Conservation (phyloP, 2,329 filamentous ascomycete species). For the Colletotrichum sp. region DNA sequence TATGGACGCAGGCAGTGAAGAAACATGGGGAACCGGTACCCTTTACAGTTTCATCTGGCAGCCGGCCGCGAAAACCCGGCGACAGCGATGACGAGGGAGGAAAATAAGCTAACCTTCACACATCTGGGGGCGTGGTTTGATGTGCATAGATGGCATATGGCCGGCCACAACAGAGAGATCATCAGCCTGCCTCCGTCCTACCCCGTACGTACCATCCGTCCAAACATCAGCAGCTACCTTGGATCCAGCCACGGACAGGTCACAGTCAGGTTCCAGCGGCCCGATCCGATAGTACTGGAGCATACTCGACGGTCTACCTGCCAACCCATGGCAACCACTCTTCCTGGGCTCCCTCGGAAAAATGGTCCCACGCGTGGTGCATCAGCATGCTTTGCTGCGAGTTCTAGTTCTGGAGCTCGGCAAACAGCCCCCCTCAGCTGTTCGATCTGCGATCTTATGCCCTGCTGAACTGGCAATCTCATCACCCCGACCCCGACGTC, state of each 20-base stretch:
- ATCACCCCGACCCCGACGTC: background rate
- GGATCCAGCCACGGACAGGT: background rate
- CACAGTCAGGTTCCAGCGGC: slow-evolving; percentile 24
- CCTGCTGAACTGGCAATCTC: background rate
- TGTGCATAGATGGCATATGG: background rate
- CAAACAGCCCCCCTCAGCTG: slow-evolving; percentile 5
- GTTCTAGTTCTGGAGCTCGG: background rate
- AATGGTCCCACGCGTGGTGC: background rate
- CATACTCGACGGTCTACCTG: slow-evolving; percentile 7
- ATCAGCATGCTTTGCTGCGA: background rate
- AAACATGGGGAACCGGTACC: slow-evolving; percentile 33
- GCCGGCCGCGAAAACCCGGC: slow-evolving; percentile 26
- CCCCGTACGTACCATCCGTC: background rate
- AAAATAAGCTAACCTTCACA: background rate
- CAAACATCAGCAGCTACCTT: background rate
- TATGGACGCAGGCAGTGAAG: slow-evolving; percentile 27
- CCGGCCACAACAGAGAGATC: background rate
- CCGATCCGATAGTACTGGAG: slow-evolving; percentile 29
- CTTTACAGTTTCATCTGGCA: slow-evolving; percentile 24
- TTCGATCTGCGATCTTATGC: slow-evolving; percentile 22
- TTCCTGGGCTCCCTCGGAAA: background rate
- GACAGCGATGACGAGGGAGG: background rate
- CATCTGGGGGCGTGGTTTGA: background rate
- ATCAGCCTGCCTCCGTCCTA: background rate
- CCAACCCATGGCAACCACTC: background rate